Conservation (phyloP, 495 filamentous ascomycete genomes). For the Aspergillus sclerotiicarbonarius region DNA sequence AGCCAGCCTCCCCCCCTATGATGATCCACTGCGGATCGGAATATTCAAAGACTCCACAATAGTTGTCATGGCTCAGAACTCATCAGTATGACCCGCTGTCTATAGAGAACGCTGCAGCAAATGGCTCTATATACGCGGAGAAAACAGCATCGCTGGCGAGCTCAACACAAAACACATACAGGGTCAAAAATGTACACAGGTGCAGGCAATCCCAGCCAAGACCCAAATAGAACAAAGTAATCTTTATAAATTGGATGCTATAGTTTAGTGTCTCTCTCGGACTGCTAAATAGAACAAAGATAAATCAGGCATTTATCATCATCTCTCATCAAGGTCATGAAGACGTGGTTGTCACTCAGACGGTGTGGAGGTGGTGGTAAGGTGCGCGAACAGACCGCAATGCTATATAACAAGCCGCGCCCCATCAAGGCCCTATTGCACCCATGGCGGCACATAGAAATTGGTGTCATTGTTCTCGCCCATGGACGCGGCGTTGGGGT, state of each 20-base stretch:
- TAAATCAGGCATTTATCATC: constrained; percentile 50
- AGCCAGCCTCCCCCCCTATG: not conserved
- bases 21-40: constrained; percentile 1
- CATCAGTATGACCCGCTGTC: not conserved
- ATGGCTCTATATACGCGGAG: not conserved
- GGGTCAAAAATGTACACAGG: not conserved
- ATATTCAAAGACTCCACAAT: not conserved
- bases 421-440: constrained; percentile 25
- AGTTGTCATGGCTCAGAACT: not conserved
- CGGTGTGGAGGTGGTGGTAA: constrained; percentile 50
- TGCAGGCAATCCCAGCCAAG: not conserved
- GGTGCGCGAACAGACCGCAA: constrained; percentile 29
- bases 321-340: constrained; percentile 55
- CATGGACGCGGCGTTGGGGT: constrained; percentile 30
- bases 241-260: constrained; percentile 37
- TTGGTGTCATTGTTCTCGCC: constrained; percentile 30
- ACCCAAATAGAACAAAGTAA: constrained; percentile 7
- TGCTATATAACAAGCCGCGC: constrained; percentile 7
- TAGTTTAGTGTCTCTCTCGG: constrained; percentile 38
- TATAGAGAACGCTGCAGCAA: not conserved
- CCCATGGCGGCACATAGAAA: constrained; percentile 33
- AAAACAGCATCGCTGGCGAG: not conserved
- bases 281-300: constrained; percentile 41
- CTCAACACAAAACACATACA: not conserved
- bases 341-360: constrained; percentile 36